Evolutionary conservation across 257 asterid genomes (phyloP), one percentile per base, ranked within the genome.

Genomic region (Lycium ferocissimum): DNA sequence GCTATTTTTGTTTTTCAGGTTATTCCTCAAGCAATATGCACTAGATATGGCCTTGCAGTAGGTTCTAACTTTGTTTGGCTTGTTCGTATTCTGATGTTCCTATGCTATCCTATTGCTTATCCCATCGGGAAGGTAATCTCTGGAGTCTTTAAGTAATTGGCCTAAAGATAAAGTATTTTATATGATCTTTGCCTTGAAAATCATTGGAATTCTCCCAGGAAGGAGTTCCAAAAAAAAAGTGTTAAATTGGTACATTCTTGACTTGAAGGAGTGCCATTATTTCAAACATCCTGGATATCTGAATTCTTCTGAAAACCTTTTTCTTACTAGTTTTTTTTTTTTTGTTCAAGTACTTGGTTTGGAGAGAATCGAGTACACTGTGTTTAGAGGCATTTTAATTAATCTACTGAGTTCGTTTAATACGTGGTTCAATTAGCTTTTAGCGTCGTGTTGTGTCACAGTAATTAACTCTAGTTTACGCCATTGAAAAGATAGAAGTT

Each of bases 21-120:
- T 87, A 95, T 96, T 85, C 99, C 99, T 85, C 99, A 96, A 94
- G 99, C 99, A 70, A 94, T 95, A 88, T 96, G 99, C 89, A 93
- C 98, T 45, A 89, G 99, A 89, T 96, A 96, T 72, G 99, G 99
- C 87, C 98, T 96, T 87, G 95, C 98, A 56, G 97, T 96, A 38
- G 99, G 99, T 81, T 97, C 98, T 35, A 93, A 95, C 87, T 88
- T 96, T 58, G 90, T 95, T 79, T 96, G 98, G 97, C 97, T 95
- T 57, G 98, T 96, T 80, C 96, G 93, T 11, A 51, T 96, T 84
- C 88, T 96, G 87, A 93, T 96, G 98, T 67, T 95, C 53, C 38
- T 94, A 83, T 92, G 93, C 91, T 95, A 94, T 84, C 98, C 99
- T 13, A 88, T 96, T 85, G 84, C 96, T 82, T 96, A 94, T 82